These are phyloP conservation scores for Colletotrichum aenigma DNA, from an alignment of 2,329 filamentous ascomycete genomes.

Conservation along the genomic window DNA sequence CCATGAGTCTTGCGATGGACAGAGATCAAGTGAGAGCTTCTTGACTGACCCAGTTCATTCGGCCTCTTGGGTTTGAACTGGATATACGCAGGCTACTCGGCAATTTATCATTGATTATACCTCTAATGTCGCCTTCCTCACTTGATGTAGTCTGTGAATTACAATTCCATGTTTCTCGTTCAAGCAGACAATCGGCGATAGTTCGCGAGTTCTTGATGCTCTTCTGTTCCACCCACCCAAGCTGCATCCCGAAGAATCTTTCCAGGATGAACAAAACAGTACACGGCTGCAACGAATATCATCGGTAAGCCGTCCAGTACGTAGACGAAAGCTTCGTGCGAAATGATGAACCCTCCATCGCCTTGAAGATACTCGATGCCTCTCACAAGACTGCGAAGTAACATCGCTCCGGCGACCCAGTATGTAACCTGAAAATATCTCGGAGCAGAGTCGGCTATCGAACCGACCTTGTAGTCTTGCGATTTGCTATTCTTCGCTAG, in stretches of 20 bases:
- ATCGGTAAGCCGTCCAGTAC: background rate
- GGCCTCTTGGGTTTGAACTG: too few species aligned
- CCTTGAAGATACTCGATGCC: background rate
- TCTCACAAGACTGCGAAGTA: background rate
- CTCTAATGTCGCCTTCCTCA: too few species aligned
- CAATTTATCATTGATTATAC: too few species aligned
- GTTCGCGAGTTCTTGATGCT: background rate
- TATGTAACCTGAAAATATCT: background rate
- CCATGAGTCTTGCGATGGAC: too few species aligned
- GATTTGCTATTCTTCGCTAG: background rate
- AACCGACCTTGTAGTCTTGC: background rate
- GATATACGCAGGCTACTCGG: too few species aligned
- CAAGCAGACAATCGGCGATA: background rate
- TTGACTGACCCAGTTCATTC: too few species aligned
- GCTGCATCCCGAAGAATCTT: background rate
- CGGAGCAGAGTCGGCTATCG: background rate
- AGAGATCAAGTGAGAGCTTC: too few species aligned
- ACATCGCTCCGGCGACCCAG: background rate
- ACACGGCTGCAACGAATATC: background rate
- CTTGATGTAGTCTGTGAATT: background rate
- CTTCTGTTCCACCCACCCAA: background rate
- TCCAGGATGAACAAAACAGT: background rate
- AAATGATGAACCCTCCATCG: background rate
- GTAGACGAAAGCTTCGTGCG: background rate
- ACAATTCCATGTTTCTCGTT: accelerated